Evolutionary conservation across 176 grass and related monocot species (phyloP).

Genomic region (Hyparrhenia diplandra): DNA sequence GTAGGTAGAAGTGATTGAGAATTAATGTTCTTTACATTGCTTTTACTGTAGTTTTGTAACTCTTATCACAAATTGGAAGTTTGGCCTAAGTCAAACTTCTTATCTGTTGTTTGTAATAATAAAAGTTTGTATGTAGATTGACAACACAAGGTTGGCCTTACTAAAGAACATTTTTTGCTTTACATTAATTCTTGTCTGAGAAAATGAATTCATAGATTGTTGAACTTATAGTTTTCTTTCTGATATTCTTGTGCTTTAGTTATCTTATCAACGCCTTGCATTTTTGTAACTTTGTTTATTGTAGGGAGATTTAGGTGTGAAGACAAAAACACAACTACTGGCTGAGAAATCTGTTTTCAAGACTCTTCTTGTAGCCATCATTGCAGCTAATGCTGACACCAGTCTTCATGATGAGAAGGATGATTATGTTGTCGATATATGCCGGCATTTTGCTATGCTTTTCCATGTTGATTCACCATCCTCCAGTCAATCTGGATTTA

Average conservation of each 20-base stretch:
- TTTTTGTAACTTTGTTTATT: constrained; percentile 12
- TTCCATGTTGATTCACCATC: constrained; percentile 82
- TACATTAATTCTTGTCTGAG: background rate
- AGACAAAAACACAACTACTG: constrained; percentile 97
- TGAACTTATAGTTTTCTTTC: background rate
- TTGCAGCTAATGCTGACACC: constrained; percentile 70
- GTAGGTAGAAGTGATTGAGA: constrained; percentile 34
- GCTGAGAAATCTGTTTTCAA: constrained; percentile 98
- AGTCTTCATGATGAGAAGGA: constrained; percentile 76
- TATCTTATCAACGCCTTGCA: background rate
- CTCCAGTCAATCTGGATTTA: constrained; percentile 45
- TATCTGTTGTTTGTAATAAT: background rate
- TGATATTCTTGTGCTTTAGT: background rate
- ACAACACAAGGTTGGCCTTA: background rate
- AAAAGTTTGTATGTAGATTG: background rate
- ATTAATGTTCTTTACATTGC: background rate
- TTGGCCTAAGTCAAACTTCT: background rate
- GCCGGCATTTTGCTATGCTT: constrained; percentile 96
- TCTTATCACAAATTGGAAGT: background rate
- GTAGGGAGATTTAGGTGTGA: constrained; percentile 95
- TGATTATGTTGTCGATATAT: constrained; percentile 85
- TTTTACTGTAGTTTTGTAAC: background rate
- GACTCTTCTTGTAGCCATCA: constrained; percentile 69
- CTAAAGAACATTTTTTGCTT: background rate
- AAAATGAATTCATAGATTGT: constrained; percentile 26